Base-by-base conservation (phyloP, 2,329 filamentous ascomycete species). In the Arthrobotrys pseudoclavata region DNA sequence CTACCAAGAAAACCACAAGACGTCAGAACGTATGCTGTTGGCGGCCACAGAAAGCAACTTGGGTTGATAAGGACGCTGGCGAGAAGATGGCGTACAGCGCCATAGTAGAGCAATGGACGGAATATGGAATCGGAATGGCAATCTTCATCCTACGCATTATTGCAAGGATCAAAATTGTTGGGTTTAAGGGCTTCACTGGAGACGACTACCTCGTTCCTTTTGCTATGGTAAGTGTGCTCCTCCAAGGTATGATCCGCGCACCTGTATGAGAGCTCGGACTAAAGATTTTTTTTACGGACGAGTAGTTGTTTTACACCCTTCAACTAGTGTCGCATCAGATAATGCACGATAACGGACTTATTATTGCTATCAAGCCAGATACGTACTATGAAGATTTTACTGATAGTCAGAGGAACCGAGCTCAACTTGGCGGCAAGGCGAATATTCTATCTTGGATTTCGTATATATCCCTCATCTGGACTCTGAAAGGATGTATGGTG, bases 391-490 rank as follows among this genome's bases (percentile, higher is more conserved):
- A 70, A 13, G 61, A 77, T 12, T 77, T 71, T 47, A 68, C 50
- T 1, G 67, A 70, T 9, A 18, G n/a, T 1, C 52, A 77, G 29
- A 50, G 61, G 37, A 22, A 53, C 15, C 29, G 20, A 15, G 67
- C 74, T 6, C 75, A 72, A 40, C 50, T 74, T 42, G 75, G 75
- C 2, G 68, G 69, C 18, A 79, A 79, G 13, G 69, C 69, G 6
- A 79, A 79, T 42, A 61, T 79, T 52, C 40, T 63, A 50, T 79
- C 75, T 2, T 79, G 75, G 75, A 66, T 79, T 13, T 72, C 75
- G n/a, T 79, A 79, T 31, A 31, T 47, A 12, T 79, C 75, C 4
- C 64, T 79, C 18, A 79, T 79, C 18, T 79, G 75, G 75, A 74
- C 63, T 0, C 50, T 79, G 20, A 79, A 79, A 40, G 75, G 75